phyloP scores from a whole-genome alignment of 78 protist species.

The Anaeramoeba ignava region DNA sequence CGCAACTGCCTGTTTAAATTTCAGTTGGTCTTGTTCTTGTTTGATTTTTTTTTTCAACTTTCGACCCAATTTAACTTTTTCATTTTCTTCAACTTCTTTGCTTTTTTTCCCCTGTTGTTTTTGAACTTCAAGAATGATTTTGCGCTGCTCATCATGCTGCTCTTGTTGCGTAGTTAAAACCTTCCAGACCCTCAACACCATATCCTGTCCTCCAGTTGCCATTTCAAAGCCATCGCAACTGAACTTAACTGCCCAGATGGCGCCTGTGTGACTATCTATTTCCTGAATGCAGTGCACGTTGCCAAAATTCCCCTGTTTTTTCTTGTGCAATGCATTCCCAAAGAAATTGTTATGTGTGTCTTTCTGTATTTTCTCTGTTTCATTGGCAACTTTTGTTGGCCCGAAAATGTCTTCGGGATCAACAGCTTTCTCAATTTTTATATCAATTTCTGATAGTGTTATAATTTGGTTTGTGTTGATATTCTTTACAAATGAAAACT shows the following conservation, averaged over 20 bases:
- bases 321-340: neutral
- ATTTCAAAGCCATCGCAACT: conserved; percentile 8
- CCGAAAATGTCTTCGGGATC: neutral
- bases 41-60: too few relatives aligned
- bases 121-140: too few relatives aligned
- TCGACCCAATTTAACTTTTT: too few relatives aligned
- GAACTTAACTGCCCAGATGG: conserved; percentile 36
- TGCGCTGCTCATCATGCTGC: too few relatives aligned
- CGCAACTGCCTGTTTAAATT: too few relatives aligned
- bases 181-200: conserved; percentile 29
- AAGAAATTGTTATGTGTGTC: neutral
- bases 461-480: neutral
- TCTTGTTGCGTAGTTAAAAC: neutral
- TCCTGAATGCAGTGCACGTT: neutral
- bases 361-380: too few relatives aligned
- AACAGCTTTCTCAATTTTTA: neutral
- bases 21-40: too few relatives aligned
- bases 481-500: neutral
- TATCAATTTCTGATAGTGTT: neutral
- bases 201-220: conserved; percentile 40
- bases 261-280: conserved; percentile 8
- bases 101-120: too few relatives aligned
- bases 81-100: too few relatives aligned
- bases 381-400: too few relatives aligned
- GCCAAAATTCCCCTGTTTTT: neutral